These are phyloP conservation scores for Scutellaria galericulata DNA, from an alignment of 257 asterid genomes.

Conservation along the genomic window DNA sequence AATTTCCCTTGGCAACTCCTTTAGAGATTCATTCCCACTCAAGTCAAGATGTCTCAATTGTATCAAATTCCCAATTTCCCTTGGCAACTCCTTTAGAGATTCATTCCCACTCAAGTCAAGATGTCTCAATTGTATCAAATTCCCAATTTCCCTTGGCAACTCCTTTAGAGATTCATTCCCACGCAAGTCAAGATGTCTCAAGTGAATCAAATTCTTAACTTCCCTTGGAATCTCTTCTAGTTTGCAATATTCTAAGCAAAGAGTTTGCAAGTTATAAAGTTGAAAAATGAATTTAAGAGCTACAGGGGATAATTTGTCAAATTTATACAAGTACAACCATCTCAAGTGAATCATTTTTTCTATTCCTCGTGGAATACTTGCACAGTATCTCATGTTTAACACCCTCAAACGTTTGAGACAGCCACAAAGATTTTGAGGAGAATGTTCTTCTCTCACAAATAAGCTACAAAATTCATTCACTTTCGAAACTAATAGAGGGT, in stretches of 20 bases:
- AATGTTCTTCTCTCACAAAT: not conserved
- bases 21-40: not conserved
- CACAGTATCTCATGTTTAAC: not conserved
- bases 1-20: too few species aligned
- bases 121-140: not conserved
- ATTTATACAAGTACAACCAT: not conserved
- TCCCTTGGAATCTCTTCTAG: not conserved
- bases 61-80: not conserved
- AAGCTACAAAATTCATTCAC: not conserved
- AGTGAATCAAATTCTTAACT: too few species aligned
- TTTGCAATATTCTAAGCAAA: not conserved
- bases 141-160: not conserved
- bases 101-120: not conserved
- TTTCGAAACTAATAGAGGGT: not conserved
- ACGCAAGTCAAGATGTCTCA: too few species aligned
- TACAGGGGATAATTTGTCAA: too few species aligned
- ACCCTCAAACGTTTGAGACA: not conserved
- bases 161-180: too few species aligned
- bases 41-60: not conserved
- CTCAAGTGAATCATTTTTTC: constrained; percentile 37
- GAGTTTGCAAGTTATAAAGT: not conserved
- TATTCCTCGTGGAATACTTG: constrained; percentile 28
- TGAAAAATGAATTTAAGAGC: too few species aligned
- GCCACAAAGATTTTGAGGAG: not conserved
- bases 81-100: not conserved